Evolutionary conservation across 176 grass and related monocot genomes (phyloP).

Genomic region (Guadua angustifolia): DNA sequence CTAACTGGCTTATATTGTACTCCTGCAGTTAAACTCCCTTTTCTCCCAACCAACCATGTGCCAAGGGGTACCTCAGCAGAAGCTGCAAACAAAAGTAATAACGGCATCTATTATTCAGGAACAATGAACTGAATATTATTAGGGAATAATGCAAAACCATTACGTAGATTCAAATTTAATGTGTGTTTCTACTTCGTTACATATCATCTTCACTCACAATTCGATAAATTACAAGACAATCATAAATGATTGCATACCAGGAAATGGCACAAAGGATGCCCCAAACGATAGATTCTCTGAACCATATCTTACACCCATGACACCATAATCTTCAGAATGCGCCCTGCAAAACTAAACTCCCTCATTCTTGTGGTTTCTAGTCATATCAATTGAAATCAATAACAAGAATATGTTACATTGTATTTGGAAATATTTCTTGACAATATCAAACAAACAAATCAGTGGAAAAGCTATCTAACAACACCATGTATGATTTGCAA

Average conservation of each 20-base stretch:
- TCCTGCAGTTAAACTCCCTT: constrained; percentile 73
- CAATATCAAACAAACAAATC: constrained; percentile 7
- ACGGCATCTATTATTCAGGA: constrained; percentile 11
- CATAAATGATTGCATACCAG: constrained; percentile 53
- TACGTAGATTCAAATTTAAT: constrained; percentile 32
- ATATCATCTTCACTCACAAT: constrained; percentile 41
- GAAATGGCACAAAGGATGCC: constrained; percentile 79
- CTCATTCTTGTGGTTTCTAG: constrained; percentile 28
- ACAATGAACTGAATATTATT: constrained; percentile 21
- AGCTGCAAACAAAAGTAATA: constrained; percentile 53
- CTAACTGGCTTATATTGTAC: constrained; percentile 70
- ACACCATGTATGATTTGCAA: constrained; percentile 27
- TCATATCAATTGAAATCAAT: constrained; percentile 34
- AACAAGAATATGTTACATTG: background rate
- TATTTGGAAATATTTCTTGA: constrained; percentile 14
- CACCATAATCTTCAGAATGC: constrained; percentile 74
- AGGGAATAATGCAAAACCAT: background rate
- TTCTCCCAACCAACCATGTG: constrained; percentile 78
- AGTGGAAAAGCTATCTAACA: constrained; percentile 45
- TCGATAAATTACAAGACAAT: constrained; percentile 21
- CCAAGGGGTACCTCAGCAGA: constrained; percentile 59
- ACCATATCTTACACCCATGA: constrained; percentile 86
- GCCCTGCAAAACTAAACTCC: constrained; percentile 54
- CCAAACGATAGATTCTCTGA: constrained; percentile 89
- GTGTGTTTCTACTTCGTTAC: constrained; percentile 28